phyloP scores from a whole-genome alignment of 192 early-diverging fungal species.

The Obelidium mucronatum region DNA sequence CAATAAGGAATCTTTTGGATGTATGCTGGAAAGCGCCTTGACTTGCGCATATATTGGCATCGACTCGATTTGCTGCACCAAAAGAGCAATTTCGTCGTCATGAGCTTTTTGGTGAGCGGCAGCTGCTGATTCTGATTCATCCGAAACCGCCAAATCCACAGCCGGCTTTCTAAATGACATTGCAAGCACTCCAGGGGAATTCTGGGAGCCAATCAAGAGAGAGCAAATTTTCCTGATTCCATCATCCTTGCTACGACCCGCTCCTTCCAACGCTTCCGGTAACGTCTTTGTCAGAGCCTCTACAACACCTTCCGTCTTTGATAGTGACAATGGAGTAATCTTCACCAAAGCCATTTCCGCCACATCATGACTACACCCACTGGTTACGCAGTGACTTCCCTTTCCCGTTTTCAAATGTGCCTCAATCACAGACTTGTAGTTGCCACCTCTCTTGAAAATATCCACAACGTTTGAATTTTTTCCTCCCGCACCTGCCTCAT shows the following conservation, averaged over 20 bases:
- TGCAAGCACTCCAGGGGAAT: background rate
- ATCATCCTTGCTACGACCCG: background rate
- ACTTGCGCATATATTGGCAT: constrained; percentile 10
- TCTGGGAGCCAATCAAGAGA: background rate
- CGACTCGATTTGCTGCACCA: constrained; percentile 20
- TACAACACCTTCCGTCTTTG: background rate
- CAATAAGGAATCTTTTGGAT: too few relatives aligned
- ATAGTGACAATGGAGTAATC: constrained; percentile 31
- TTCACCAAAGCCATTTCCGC: constrained; percentile 1
- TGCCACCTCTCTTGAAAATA: background rate
- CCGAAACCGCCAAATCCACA: background rate
- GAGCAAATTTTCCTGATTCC: background rate
- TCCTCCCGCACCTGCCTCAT: constrained; percentile 50
- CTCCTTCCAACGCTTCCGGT: background rate
- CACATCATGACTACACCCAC: background rate
- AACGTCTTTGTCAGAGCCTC: background rate
- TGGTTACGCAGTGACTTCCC: background rate
- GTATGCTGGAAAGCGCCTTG: constrained; percentile 10
- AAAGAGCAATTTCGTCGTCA: background rate
- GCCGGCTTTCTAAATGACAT: constrained; percentile 26
- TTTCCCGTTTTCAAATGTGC: background rate
- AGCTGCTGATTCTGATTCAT: background rate
- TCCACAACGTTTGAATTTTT: constrained; percentile 30
- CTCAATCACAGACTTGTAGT: background rate
- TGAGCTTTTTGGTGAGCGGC: background rate